Percentiles rank a stretch among this genome's conserved stretches.
Evolutionary conservation across 139 green algal species (phyloP).

Genomic region (Astrephomene gubernaculifera): DNA sequence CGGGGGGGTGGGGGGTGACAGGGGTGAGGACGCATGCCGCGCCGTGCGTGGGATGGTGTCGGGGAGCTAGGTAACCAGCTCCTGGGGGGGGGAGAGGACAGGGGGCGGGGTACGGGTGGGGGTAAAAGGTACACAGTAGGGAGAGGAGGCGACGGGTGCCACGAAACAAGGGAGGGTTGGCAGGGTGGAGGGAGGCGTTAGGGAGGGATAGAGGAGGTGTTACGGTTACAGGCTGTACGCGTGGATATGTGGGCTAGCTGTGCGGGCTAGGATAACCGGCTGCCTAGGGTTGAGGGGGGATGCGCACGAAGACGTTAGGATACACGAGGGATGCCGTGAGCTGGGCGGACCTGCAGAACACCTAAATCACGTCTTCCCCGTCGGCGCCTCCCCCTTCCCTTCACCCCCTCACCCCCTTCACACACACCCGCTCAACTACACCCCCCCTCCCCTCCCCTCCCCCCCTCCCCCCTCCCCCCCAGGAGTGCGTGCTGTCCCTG

Average conservation of each 20-base stretch:
- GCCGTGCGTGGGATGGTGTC: not conserved
- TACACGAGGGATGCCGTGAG: not conserved
- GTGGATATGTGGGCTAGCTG: no score
- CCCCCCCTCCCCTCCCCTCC: not conserved
- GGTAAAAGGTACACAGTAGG: not conserved
- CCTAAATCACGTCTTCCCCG: not conserved
- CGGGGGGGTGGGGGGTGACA: no score
- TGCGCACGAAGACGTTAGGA: no score
- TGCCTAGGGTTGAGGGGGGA: no score
- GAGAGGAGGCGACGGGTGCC: not conserved
- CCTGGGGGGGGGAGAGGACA: not conserved
- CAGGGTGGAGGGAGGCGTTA: no score
- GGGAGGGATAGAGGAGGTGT: no score
- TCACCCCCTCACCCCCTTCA: not conserved
- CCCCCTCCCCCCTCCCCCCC: not conserved
- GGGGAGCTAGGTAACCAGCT: not conserved
- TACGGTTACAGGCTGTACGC: no score
- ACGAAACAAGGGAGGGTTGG: not conserved
- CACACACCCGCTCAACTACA: not conserved
- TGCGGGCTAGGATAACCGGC: no score
- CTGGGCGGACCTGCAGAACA: not conserved
- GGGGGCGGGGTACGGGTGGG: not conserved
- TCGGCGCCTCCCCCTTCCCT: not conserved
- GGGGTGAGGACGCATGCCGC: no score
- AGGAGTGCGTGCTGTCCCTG: constrained; percentile 18